phyloP scores from a whole-genome alignment of 192 early-diverging fungal species.

The Coemansia sp. region DNA sequence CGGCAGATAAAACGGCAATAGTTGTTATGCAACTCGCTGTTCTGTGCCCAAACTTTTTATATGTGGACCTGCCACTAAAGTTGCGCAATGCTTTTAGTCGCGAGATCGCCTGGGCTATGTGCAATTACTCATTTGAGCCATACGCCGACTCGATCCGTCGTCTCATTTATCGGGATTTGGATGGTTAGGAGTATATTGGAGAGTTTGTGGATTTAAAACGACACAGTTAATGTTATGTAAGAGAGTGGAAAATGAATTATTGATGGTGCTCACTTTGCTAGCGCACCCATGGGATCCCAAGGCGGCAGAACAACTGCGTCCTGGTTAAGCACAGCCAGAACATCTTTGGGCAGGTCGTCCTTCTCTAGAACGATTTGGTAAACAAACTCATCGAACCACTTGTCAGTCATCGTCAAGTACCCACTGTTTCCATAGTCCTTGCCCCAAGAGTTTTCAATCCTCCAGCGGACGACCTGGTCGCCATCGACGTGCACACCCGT shows the following conservation, averaged over 20 bases:
- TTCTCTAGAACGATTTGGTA: constrained; percentile 83
- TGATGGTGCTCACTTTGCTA: constrained; percentile 52
- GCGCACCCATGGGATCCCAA: constrained; percentile 79
- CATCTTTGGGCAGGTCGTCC: constrained; percentile 61
- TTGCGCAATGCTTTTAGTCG: constrained; percentile 1
- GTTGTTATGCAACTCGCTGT: constrained; percentile 1
- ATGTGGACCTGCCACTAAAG: not conserved
- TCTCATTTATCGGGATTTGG: constrained; percentile 4
- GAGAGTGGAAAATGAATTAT: not conserved
- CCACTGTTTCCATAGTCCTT: constrained; percentile 70
- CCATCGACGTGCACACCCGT: constrained; percentile 73
- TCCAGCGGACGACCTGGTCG: constrained; percentile 71
- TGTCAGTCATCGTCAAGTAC: constrained; percentile 77
- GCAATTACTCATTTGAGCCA: not conserved
- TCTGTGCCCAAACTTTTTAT: not conserved
- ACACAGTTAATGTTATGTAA: not conserved
- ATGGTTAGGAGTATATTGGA: not conserved
- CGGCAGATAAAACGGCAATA: not conserved
- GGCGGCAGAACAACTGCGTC: constrained; percentile 70
- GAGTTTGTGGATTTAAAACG: not conserved
- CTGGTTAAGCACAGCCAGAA: constrained; percentile 66
- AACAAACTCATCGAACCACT: constrained; percentile 79
- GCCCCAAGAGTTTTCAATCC: constrained; percentile 78
- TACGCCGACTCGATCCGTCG: not conserved
- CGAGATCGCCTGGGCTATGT: not conserved